Base-by-base conservation (phyloP, 2,329 filamentous ascomycete species). In the Fusarium aywerte region DNA sequence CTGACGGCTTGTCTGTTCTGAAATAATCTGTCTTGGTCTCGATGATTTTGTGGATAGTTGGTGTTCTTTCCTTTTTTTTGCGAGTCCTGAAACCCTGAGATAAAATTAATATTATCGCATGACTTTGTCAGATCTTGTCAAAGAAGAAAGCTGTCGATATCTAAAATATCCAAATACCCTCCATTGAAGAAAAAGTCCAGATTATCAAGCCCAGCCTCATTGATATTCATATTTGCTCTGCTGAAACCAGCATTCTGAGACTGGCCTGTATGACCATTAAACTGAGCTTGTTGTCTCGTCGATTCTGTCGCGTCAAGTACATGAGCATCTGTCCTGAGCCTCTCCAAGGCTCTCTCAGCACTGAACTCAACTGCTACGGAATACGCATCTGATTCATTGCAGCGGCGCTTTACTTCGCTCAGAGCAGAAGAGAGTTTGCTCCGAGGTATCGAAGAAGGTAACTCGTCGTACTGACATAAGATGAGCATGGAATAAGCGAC, bases 141-240 rank as follows among this genome's bases (percentile, higher is more conserved):
- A 11, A 59, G 35, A 23, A 63, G 43, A 23, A 63, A 63, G 23
- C 51, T 63, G 4, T 63, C 60, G 7, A 63, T 57, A 7, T 63
- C 62, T 3, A 61, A 42, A 5, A 65, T 18, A 13, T 65, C 61
- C 16, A 65, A 23, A 12, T 65, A 65, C 2, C 62, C 62, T 11
- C 62, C 62, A 4, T 64, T 64, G 29, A 64, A 64, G 47, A 64
- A 64, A 15, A 64, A 64, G 8, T 64, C 61, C 3, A 64, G 44
- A 7, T 58, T 58, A 38, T 64, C 61, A 5, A 65, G 49, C 29
- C 62, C 58, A 13, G 29, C 29, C 10, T 44, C 51, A 32, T 29
- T 25, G 16, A 47, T 49, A 18, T 36, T 58, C 8, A 58, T 33
- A 29, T 15, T 25, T 4, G 25, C 18, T 18, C 35, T 63, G 7